Evolutionary conservation across 1,284 basidiomycete genomes (phyloP), one percentile per base, ranked within the genome.

Genomic region (Ganoderma multipileum): DNA sequence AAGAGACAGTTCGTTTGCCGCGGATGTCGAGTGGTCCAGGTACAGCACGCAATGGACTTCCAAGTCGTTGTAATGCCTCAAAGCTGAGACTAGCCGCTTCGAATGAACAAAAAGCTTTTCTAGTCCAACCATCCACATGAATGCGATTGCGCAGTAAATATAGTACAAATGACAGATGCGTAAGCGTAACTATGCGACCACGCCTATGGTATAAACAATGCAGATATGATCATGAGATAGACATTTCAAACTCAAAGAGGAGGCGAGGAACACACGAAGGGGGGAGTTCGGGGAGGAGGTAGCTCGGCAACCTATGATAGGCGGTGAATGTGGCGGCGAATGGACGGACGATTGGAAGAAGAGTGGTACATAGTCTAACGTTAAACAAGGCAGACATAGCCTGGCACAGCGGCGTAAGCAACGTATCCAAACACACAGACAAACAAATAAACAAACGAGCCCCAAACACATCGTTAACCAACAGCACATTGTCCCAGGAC

Each of bases 121-220:
- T 20, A 36, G 26, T 50, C 44, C 36, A 61, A 38, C 59, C 52
- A 66, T 57, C 61, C 39, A 61, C 60, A 50, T 23, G 55, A 39
- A 63, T 67, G 20, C 62, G 57, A 68, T 64, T 68, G 66, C 52
- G 52, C 30, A 55, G 52, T 41, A 63, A 54, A 65, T 63, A 64
- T 64, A 68, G 66, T 68, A 68, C 66, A 68, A 30, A 68, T 68
- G 66, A 64, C 33, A 33, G 64, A 65, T 65, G 58, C 23, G 18
- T 20, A 28, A 36, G 23, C 20, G 54, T 62, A 47, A 42, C 28
- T 41, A 55, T 55, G 52, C 28, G 28, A 52, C 33, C 36, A 54
- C 54, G 61, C 58, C 52, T 64, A 61, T 60, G 66, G 50, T 63
- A 68, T 59, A 68, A 50, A 58, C 54, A 64, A 66, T 39, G 57